Percentiles rank a stretch among this genome's conserved stretches.
These are phyloP conservation scores for Arachnomyces sp. DNA, from an alignment of 2,329 filamentous ascomycete genomes.

Conservation along the genomic window DNA sequence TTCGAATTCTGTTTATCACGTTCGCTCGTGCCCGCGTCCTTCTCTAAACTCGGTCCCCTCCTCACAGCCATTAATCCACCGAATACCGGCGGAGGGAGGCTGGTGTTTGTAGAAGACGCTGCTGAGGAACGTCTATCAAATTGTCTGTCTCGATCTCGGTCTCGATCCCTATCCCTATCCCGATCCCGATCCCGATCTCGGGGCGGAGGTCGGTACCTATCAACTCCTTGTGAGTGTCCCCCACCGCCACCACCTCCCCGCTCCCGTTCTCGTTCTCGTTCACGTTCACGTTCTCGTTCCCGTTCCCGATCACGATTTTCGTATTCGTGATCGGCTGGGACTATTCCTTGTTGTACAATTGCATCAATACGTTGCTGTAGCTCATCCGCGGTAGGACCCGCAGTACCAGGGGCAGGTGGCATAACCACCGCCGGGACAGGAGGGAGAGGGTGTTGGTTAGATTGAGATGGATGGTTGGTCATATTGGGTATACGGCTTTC, in stretches of 20 bases:
- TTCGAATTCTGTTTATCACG: neutral
- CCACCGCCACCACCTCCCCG: constrained; percentile 8
- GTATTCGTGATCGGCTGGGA: neutral
- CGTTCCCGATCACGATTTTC: constrained; percentile 2
- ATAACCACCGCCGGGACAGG: neutral
- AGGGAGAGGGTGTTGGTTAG: constrained; percentile 8
- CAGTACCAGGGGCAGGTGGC: constrained; percentile 10
- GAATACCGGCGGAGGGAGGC: too few relatives aligned
- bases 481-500: too few relatives aligned
- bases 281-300: neutral
- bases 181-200: constrained; percentile 15
- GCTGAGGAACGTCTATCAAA: constrained; percentile 6
- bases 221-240: too few relatives aligned
- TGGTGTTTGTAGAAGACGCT: neutral
- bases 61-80: constrained; percentile 4
- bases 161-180: constrained; percentile 8
- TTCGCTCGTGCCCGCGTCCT: constrained; percentile 5
- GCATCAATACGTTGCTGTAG: constrained; percentile 7
- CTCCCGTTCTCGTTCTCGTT: constrained; percentile 3
- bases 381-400: neutral
- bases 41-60: constrained; percentile 6
- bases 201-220: too few relatives aligned
- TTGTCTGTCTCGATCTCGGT: constrained; percentile 4
- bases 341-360: constrained; percentile 5
- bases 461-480: neutral